phyloP scores from a whole-genome alignment of 495 filamentous ascomycete species.

The Stereocaulon alpinum region DNA sequence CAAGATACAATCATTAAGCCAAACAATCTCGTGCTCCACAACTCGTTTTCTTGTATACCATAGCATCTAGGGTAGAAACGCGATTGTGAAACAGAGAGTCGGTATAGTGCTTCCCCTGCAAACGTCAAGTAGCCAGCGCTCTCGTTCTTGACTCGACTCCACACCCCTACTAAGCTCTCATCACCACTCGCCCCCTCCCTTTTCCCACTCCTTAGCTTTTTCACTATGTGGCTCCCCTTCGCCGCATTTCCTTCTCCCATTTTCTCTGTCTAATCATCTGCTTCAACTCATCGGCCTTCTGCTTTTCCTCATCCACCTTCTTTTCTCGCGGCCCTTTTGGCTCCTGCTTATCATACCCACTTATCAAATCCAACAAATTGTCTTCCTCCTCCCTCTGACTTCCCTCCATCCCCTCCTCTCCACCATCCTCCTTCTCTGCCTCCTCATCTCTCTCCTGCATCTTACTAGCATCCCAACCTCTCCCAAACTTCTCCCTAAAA shows the following conservation, averaged over 20 bases:
- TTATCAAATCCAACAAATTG: conserved; percentile 61
- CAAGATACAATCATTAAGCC: no score
- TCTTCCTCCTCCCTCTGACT: conserved; percentile 38
- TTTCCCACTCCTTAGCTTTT: conserved; percentile 13
- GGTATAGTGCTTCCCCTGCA: no score
- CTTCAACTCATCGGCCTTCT: no score
- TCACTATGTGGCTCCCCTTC: no score
- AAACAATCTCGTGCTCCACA: no score
- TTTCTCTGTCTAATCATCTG: not conserved
- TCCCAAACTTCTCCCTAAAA: conserved; percentile 75
- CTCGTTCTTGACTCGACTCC: not conserved
- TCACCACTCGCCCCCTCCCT: conserved; percentile 19
- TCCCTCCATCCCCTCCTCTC: conserved; percentile 20
- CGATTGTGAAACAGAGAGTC: no score
- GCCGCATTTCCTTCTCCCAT: no score
- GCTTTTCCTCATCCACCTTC: conserved; percentile 6
- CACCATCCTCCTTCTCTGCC: conserved; percentile 21
- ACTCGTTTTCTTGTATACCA: no score
- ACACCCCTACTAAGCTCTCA: not conserved
- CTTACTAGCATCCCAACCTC: conserved; percentile 59
- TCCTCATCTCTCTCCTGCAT: conserved; percentile 17
- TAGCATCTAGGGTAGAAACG: no score
- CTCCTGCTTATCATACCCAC: conserved; percentile 39
- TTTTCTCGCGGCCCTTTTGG: conserved; percentile 9
- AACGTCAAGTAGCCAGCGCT: not conserved